These are phyloP conservation scores for Tulasnella sp. DNA, from an alignment of 768 basidiomycete genomes.

Conservation along the genomic window DNA sequence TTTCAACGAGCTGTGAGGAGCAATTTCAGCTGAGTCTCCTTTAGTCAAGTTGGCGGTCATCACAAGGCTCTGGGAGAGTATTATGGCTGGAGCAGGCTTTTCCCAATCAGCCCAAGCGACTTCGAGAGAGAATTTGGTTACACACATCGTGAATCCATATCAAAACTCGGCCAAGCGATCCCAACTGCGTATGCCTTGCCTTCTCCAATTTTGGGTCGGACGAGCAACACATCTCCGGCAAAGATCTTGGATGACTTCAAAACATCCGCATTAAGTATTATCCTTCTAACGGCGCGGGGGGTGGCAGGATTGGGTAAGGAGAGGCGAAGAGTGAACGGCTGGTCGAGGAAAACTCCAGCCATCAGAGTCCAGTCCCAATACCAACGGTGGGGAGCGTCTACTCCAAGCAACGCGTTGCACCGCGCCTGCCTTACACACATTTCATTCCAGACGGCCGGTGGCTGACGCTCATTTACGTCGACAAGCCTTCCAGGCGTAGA, in stretches of 20 bases:
- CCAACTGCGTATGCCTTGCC: background rate
- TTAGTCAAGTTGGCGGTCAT: background rate
- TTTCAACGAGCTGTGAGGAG: background rate
- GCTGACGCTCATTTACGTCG: background rate
- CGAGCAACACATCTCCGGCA: slow-evolving; percentile 5
- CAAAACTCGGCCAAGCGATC: slow-evolving; percentile 2
- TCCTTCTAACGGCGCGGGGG: slow-evolving; percentile 3
- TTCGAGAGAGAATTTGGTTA: background rate
- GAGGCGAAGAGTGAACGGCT: background rate
- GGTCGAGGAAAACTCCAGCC: background rate
- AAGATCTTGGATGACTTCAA: slow-evolving; percentile 7
- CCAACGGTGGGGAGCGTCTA: background rate
- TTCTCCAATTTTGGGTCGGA: background rate
- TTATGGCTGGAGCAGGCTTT: background rate
- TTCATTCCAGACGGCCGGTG: background rate
- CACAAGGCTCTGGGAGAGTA: background rate
- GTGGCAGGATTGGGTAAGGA: background rate
- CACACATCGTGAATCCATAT: background rate
- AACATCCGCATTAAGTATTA: background rate
- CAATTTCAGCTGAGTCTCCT: background rate
- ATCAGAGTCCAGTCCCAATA: background rate
- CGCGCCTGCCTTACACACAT: background rate
- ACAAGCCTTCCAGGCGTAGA: background rate
- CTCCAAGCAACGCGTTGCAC: background rate
- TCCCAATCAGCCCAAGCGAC: background rate